Base-by-base conservation (phyloP, 768 basidiomycete genomes). In the Tylopilus balloui region DNA sequence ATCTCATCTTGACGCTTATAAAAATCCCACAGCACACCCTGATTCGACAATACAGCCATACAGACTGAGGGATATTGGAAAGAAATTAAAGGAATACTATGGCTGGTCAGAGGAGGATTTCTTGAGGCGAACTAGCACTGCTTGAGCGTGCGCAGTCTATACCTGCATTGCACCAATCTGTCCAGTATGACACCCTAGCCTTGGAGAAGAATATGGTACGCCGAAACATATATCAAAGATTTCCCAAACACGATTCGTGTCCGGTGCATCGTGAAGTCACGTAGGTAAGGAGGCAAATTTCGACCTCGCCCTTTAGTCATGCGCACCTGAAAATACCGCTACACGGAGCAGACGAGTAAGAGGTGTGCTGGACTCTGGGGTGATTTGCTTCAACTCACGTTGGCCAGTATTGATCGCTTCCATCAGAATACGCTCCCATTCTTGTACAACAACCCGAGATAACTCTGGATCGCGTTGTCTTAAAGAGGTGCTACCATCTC, bases 21-120 rank as follows among this genome's bases (percentile, higher is more conserved):
- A 32, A 32, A 31, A 54, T 37, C 29, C 43, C 34, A 34, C 55
- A 88, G 86, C 88, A 13, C 87, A 91, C 58, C 88, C 88, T 19
- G 84, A 88, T 63, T 67, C 83, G 3, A 86, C 84, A 4, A 59
- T 89, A 11, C 64, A 76, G 3, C 42, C 73, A 64, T 60, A 55
- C 5, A 29, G 40, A n/a, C 19, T 89, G 21, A 76, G 73, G 46
- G 68, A 74, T 3, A 80, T 78, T 57, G 75, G 81, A 10, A 80
- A 78, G 65, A 77, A 71, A 43, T 61, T 90, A 55, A 81, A 80
- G 63, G 61, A 68, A 3, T 73, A 73, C 39, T 90, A 91, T 53
- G 86, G 85, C 2, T 89, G 88, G 88, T 65, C 64, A 31, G 70
- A 71, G 39, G 72, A 73, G 19, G 71, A 74, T 45, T 75, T 78